Evolutionary conservation across 1,284 basidiomycete species (phyloP), one percentile per base, ranked within the genome.

Genomic region (Hemileia vastatrix): DNA sequence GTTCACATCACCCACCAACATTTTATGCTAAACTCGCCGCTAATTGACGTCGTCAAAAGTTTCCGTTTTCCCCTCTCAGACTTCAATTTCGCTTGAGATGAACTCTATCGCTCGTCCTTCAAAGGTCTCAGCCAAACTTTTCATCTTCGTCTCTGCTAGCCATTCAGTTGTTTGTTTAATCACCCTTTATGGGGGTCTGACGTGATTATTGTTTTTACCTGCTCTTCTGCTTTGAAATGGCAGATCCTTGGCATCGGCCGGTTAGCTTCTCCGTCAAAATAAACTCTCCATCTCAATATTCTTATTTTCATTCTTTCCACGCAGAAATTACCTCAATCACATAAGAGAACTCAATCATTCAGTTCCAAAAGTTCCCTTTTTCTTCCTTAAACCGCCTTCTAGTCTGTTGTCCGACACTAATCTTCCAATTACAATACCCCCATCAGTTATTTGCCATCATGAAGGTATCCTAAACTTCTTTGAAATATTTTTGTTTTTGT

Each of bases 191-290:
- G n/a, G n/a, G n/a, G n/a, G n/a, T n/a, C n/a, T n/a, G n/a, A n/a
- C n/a, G n/a, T n/a, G n/a, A n/a, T n/a, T n/a, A n/a, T n/a, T n/a
- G n/a, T n/a, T n/a, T n/a, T n/a, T n/a, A n/a, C n/a, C n/a, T n/a
- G n/a, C n/a, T n/a, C n/a, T n/a, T n/a, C n/a, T n/a, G n/a, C n/a
- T n/a, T n/a, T n/a, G n/a, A n/a, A n/a, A n/a, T 18, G 6, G 52
- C 44, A 60, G 57, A 60, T 60, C 36, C 52, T 60, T 19, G 57
- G 57, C 13, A 60, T 60, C 24, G 57, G 57, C 18, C 52, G 57
- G 57, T 60, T 27, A 19, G 6, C 36, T 19, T 53, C 33, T 23
- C 32, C 18, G 13, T 18, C 5, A 19, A 3, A 15, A 53, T 32
- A 2, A 2, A 2, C 3, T n/a, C 6, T 18, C n/a, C 24, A 48